phyloP scores from a whole-genome alignment of 352 stramenopile genomes.

The Pythium chondricola region DNA sequence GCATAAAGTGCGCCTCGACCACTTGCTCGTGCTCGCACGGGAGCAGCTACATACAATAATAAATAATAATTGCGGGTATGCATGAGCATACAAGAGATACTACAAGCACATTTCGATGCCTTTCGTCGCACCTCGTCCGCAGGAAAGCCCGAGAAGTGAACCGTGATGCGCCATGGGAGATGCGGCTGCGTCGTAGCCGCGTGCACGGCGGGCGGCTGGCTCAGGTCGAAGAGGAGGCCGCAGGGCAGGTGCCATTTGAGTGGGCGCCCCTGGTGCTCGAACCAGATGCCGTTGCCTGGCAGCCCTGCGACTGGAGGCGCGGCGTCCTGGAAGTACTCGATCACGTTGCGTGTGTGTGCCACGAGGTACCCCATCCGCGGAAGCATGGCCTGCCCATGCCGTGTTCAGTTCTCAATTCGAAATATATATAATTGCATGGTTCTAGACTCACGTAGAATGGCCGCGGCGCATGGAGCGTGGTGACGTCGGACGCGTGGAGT shows the following conservation, averaged over 20 bases:
- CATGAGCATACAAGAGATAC: not conserved
- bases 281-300: slow-evolving; percentile 59
- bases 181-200: slow-evolving; percentile 1
- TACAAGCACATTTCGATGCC: not conserved
- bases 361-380: slow-evolving; percentile 79
- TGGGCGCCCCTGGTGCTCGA: slow-evolving; percentile 47
- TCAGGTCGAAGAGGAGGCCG: slow-evolving; percentile 60
- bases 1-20: slow-evolving; percentile 81
- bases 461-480: slow-evolving; percentile 66
- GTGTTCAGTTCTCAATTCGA: too few species aligned
- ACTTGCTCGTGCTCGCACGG: slow-evolving; percentile 71
- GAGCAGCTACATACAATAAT: slow-evolving; percentile 28
- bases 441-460: slow-evolving; percentile 72
- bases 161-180: slow-evolving; percentile 63
- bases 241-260: slow-evolving; percentile 80
- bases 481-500: slow-evolving; percentile 70
- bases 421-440: too few species aligned
- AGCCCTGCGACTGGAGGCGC: slow-evolving; percentile 54
- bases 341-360: slow-evolving; percentile 58
- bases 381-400: slow-evolving; percentile 79
- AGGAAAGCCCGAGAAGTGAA: slow-evolving; percentile 80
- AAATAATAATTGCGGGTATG: not conserved
- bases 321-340: slow-evolving; percentile 76
- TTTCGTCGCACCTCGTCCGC: slow-evolving; percentile 28
- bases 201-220: slow-evolving; percentile 12